Base-by-base conservation (phyloP, 2,329 filamentous ascomycete species). In the Aspergillus viridinutans region DNA sequence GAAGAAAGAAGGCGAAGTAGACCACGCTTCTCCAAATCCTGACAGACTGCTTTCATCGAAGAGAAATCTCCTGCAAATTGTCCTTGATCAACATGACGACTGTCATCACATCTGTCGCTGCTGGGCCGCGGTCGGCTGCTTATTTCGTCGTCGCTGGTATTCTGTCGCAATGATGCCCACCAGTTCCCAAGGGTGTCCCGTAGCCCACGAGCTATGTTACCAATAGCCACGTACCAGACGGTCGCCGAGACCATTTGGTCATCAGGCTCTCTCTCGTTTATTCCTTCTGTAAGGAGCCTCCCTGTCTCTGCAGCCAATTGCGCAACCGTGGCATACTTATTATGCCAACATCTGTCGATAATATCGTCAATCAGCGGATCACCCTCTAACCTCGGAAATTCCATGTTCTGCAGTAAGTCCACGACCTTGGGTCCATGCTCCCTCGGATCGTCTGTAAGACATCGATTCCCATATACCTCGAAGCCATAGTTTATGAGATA, bases 401-500 rank as follows among this genome's bases (percentile, higher is more conserved):
- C 51, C 57, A 67, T 67, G 6, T 61, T 57, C 55, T 64, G 58
- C 6, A 69, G 54, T 52, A 70, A 60, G 0, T 66, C 61, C 45
- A 67, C 55, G 1, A 62, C 53, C 42, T 58, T 61, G 12, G 55
- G 62, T 0, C 63, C 60, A 61, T 67, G 64, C 1, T 68, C 62
- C 1, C 61, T 38, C 43, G 61, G 63, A 59, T 70, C 63, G 1
- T 69, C 57, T 3, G 57, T 54, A 50, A 71, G 61, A 53, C 56
- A 59, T 49, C 49, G 62, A 60, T 72, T 64, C 25, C 56, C 62
- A 56, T 72, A 70, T 48, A 70, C 63, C 42, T 70, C 62, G 60
- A 66, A 67, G 8, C 68, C 66, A 40, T 72, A 71, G 59, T 70
- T 72, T 10, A 70, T 71, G 0, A 66, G 45, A 26, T 71, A 72